Evolutionary conservation across 2,329 filamentous ascomycete genomes (phyloP).

Genomic region (Fusarium sp.): DNA sequence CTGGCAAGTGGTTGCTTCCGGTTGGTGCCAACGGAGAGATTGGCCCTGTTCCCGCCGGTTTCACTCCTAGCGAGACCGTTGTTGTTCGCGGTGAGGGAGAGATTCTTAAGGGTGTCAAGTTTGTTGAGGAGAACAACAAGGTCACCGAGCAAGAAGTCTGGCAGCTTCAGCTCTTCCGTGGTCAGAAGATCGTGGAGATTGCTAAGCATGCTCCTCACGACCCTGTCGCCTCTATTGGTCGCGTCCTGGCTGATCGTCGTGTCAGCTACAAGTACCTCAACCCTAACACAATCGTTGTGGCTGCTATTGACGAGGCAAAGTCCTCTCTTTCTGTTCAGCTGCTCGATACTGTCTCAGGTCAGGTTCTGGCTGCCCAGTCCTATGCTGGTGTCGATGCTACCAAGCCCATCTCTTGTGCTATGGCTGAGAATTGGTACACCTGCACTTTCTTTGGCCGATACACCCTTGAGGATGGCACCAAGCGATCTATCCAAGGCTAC

Average conservation of each 20-base stretch:
- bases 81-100: constrained; percentile 62
- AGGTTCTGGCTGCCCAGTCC: constrained; percentile 76
- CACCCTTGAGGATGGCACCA: constrained; percentile 62
- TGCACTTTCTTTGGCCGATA: constrained; percentile 81
- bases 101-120: constrained; percentile 66
- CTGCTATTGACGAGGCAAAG: constrained; percentile 68
- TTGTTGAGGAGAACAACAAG: constrained; percentile 55
- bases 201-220: constrained; percentile 79
- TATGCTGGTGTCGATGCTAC: constrained; percentile 79
- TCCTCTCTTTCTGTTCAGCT: constrained; percentile 78
- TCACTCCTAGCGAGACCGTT: constrained; percentile 63
- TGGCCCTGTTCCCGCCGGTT: constrained; percentile 56
- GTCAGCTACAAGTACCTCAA: constrained; percentile 98
- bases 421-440: constrained; percentile 95
- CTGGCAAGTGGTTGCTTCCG: constrained; percentile 64
- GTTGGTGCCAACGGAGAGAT: constrained; percentile 62
- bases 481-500: constrained; percentile 79
- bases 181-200: constrained; percentile 75
- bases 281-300: constrained; percentile 83
- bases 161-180: constrained; percentile 75
- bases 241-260: constrained; percentile 89
- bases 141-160: constrained; percentile 67
- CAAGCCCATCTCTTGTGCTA: constrained; percentile 78
- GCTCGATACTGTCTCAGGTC: constrained; percentile 86
- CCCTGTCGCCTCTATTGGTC: constrained; percentile 92